phyloP scores from a whole-genome alignment of 1,139 yeast genomes.

The Blastobotrys petasosporus region DNA sequence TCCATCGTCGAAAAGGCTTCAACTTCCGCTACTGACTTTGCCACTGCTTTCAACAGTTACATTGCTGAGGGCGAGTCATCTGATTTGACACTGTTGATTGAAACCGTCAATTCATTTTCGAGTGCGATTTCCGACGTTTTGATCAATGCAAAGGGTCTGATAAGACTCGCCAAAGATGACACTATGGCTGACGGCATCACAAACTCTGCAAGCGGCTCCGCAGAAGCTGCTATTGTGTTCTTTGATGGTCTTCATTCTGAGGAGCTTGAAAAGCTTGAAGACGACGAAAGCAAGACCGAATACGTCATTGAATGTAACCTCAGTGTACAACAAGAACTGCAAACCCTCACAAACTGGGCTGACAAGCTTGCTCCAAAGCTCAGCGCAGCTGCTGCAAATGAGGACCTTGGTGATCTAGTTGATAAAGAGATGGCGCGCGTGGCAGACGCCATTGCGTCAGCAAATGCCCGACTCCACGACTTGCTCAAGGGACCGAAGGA shows the following conservation, averaged over 20 bases:
- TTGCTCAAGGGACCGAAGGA: slow-evolving; percentile 47
- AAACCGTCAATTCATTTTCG: slow-evolving; percentile 62
- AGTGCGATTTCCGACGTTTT: slow-evolving; percentile 60
- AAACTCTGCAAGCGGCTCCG: slow-evolving; percentile 48
- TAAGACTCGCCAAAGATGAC: slow-evolving; percentile 47
- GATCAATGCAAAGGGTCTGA: slow-evolving; percentile 64
- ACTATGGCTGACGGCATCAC: slow-evolving; percentile 48
- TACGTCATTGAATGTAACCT: slow-evolving; percentile 69
- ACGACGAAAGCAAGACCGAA: slow-evolving; percentile 64
- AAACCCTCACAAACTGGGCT: slow-evolving; percentile 48
- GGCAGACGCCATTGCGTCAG: slow-evolving; percentile 61
- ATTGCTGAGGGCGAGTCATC: slow-evolving; percentile 73
- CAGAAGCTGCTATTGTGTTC: slow-evolving; percentile 56
- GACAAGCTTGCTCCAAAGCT: slow-evolving; percentile 54
- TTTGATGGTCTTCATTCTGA: slow-evolving; percentile 56
- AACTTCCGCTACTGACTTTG: slow-evolving; percentile 71
- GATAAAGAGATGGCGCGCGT: slow-evolving; percentile 68
- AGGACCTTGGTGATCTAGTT: slow-evolving; percentile 61
- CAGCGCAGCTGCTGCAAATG: slow-evolving; percentile 44
- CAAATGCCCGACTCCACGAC: slow-evolving; percentile 53
- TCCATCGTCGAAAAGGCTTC: slow-evolving; percentile 70
- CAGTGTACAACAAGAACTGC: slow-evolving; percentile 65
- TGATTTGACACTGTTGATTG: slow-evolving; percentile 62
- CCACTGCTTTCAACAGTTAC: slow-evolving; percentile 69
- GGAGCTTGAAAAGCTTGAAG: slow-evolving; percentile 42